phyloP scores from a whole-genome alignment of 495 filamentous ascomycete species.

The Rhizodiscina lignyota region DNA sequence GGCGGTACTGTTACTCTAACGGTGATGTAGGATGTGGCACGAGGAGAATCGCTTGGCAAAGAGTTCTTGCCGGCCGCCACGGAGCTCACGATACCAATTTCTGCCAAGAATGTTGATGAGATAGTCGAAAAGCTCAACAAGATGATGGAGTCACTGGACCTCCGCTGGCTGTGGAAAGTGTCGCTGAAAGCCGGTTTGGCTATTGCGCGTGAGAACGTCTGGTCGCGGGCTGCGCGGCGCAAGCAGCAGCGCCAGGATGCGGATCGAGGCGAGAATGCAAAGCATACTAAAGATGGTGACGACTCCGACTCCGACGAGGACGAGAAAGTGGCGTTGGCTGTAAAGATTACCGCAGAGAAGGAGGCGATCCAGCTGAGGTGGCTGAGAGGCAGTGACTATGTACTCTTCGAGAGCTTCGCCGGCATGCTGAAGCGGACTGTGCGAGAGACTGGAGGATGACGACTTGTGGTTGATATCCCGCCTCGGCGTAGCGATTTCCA shows the following conservation, averaged over 20 bases:
- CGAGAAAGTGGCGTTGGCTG: constrained; percentile 25
- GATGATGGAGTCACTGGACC: constrained; percentile 27
- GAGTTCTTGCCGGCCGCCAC: constrained; percentile 42
- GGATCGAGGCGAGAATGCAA: constrained; percentile 12
- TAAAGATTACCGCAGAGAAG: constrained; percentile 22
- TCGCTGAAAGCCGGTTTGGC: constrained; percentile 31
- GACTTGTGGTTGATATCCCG: too few relatives aligned
- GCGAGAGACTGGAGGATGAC: not conserved
- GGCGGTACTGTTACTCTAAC: not conserved
- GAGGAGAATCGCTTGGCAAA: constrained; percentile 38
- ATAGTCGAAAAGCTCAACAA: constrained; percentile 25
- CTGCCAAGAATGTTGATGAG: constrained; percentile 16
- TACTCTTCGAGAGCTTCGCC: constrained; percentile 77
- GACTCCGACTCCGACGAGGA: constrained; percentile 18
- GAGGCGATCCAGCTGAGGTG: constrained; percentile 42
- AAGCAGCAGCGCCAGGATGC: constrained; percentile 20
- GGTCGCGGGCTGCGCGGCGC: constrained; percentile 49
- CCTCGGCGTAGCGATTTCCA: too few relatives aligned
- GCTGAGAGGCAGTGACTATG: constrained; percentile 56
- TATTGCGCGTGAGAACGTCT: constrained; percentile 50
- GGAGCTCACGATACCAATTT: constrained; percentile 33
- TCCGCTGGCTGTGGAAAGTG: constrained; percentile 35
- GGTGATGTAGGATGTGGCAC: constrained; percentile 30
- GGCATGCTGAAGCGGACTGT: constrained; percentile 49
- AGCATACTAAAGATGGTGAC: constrained; percentile 8